Evolutionary conservation across 805 yeast genomes (phyloP).

Genomic region (Kuraishia cidri): DNA sequence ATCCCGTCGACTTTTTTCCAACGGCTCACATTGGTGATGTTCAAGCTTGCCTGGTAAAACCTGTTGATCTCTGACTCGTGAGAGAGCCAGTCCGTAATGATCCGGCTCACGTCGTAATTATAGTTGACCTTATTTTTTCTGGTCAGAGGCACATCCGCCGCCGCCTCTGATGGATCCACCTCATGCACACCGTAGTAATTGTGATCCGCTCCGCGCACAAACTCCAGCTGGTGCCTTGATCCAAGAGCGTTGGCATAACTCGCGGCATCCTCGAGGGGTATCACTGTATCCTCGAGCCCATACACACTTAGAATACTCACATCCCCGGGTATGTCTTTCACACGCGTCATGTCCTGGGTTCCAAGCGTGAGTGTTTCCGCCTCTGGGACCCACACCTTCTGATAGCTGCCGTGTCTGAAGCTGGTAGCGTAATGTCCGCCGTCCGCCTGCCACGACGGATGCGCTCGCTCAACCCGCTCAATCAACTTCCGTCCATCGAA

Average conservation of each 20-base stretch:
- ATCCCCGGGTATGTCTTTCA: conserved; percentile 31
- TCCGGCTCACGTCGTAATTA: conserved; percentile 40
- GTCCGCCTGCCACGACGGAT: conserved; percentile 28
- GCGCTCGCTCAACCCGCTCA: conserved; percentile 22
- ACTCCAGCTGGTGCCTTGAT: conserved; percentile 45
- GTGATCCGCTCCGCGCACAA: conserved; percentile 72
- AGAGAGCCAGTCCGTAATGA: conserved; percentile 33
- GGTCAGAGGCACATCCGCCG: conserved; percentile 29
- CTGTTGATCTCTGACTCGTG: conserved; percentile 35
- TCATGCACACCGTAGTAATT: conserved; percentile 53
- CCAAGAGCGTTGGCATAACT: conserved; percentile 48
- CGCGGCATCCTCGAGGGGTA: conserved; percentile 58
- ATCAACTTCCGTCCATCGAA: conserved; percentile 40
- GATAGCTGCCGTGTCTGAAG: conserved; percentile 42
- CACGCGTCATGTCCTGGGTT: conserved; percentile 30
- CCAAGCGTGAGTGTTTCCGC: conserved; percentile 45
- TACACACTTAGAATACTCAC: conserved; percentile 58
- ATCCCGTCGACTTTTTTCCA: conserved; percentile 64
- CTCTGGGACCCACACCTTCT: conserved; percentile 29
- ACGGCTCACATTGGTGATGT: conserved; percentile 34
- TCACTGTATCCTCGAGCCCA: conserved; percentile 58
- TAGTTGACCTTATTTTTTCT: conserved; percentile 46
- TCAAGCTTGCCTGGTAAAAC: conserved; percentile 28
- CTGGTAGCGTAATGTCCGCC: conserved; percentile 31
- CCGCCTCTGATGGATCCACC: conserved; percentile 22